These are phyloP conservation scores for Penicillium crustosum DNA, from an alignment of 2,329 filamentous ascomycete species.

Conservation along the genomic window DNA sequence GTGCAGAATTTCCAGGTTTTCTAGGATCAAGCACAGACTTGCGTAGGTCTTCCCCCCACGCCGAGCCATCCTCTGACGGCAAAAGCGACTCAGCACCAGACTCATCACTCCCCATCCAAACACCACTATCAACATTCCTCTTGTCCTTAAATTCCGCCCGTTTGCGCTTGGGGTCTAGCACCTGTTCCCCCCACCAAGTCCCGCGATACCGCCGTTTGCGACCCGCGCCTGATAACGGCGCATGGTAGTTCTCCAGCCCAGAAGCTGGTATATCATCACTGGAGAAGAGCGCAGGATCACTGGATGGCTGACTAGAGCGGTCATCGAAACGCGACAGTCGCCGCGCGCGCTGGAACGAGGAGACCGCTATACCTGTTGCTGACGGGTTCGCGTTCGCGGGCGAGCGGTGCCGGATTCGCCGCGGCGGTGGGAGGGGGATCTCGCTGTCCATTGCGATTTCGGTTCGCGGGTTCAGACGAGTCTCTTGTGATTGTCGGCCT, in stretches of 20 bases:
- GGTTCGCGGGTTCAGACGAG: not conserved
- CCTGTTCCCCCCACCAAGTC: constrained; percentile 48
- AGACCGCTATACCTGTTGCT: constrained; percentile 15
- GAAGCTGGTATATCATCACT: constrained; percentile 49
- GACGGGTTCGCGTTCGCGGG: constrained; percentile 22
- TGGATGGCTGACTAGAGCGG: constrained; percentile 41
- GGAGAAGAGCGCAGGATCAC: constrained; percentile 49
- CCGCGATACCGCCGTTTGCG: constrained; percentile 46
- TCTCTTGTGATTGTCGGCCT: not conserved
- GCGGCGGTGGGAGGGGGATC: constrained; percentile 40
- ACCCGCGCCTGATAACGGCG: constrained; percentile 21
- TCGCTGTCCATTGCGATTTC: constrained; percentile 38
- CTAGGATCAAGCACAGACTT: constrained; percentile 26
- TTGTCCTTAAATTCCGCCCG: constrained; percentile 46
- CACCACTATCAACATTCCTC: constrained; percentile 47
- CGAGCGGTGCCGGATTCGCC: constrained; percentile 38
- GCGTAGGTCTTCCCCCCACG: constrained; percentile 41
- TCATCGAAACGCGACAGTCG: constrained; percentile 36
- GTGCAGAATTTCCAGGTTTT: constrained; percentile 1
- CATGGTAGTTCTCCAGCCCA: constrained; percentile 46
- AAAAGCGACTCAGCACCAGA: constrained; percentile 36
- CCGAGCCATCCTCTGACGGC: constrained; percentile 36
- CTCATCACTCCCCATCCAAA: constrained; percentile 51
- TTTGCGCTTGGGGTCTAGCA: constrained; percentile 38
- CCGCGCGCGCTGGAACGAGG: constrained; percentile 27